These are phyloP conservation scores for Plasmodium vinckei DNA, from an alignment of 169 alveolate genomes.

Conservation along the genomic window DNA sequence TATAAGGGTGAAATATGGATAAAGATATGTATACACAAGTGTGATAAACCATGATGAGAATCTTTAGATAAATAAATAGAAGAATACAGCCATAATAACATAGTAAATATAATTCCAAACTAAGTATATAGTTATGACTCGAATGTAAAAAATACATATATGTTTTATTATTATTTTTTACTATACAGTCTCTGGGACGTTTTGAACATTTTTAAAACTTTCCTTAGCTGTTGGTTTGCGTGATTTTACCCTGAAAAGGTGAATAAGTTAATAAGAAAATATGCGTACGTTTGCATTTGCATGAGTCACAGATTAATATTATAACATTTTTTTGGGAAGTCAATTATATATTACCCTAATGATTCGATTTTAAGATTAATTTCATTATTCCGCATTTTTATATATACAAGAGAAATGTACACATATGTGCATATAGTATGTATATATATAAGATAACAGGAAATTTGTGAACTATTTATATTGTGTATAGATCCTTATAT, in stretches of 20 bases:
- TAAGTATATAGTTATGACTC: too few relatives aligned
- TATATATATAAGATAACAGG: neutral
- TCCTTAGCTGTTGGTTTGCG: neutral
- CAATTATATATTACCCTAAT: conserved; percentile 26
- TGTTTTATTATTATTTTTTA: neutral
- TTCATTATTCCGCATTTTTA: conserved; percentile 37
- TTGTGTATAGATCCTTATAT: too few relatives aligned
- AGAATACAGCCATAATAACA: too few relatives aligned
- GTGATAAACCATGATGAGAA: too few relatives aligned
- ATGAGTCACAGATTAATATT: too few relatives aligned
- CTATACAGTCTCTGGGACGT: neutral
- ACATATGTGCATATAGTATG: neutral
- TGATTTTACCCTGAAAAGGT: conserved; percentile 21
- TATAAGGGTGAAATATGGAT: too few relatives aligned
- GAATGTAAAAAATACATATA: too few relatives aligned
- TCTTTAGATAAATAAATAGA: too few relatives aligned
- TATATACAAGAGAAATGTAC: neutral
- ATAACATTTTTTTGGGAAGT: too few relatives aligned
- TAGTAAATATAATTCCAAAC: too few relatives aligned
- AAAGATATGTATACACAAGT: too few relatives aligned
- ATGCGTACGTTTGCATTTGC: neutral
- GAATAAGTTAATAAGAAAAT: neutral
- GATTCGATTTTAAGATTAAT: conserved; percentile 27
- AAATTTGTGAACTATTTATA: too few relatives aligned
- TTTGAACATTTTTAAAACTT: conserved; percentile 3